Base-by-base conservation (phyloP, 2,329 filamentous ascomycete genomes). In the Claviceps cyperi region DNA sequence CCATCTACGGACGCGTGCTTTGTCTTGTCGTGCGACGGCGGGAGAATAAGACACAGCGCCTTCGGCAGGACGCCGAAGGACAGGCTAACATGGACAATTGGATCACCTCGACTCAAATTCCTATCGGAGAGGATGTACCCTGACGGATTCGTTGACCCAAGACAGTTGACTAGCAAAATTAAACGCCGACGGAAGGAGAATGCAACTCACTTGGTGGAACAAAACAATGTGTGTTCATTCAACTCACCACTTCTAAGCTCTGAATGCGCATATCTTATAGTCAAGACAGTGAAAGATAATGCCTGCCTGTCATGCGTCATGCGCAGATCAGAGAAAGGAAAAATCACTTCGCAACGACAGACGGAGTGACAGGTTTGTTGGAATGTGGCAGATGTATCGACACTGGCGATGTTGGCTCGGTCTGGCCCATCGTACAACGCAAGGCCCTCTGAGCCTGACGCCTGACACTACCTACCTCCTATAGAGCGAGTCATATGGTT, bases 1-100 rank as follows among this genome's bases (percentile, higher is more conserved):
- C 84, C 59, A 96, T 98, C 61, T 94, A 95, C 68, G 89, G 92
- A 11, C 84, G 88, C 57, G 88, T 95, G 45, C 72, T 98, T 24
- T 97, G 90, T 66, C 74, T 98, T 52, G 84, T 98, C 8, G 83
- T 98, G 60, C 83, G 81, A 65, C 86, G 84, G 63, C 81, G 84
- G 53, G 83, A 81, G 55, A 75, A 68, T 5, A 13, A 9, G 56
- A 63, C 65, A 45, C 65, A 59, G 51, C 65, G 61, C 49, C 54
- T 62, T 50, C 54, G 61, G 50, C 55, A 54, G 47, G 60, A 61
- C 51, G 59, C 70, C 11, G 70, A 68, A 45, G 78, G 80, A 41
- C 83, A 85, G 62, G 81, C 79, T 50, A 74, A 80, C 65, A 88
- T 91, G 85, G 85, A 89, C 67, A 84, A 87, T 60, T 91, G 86